Evolutionary conservation across 1,139 yeast genomes (phyloP).

Genomic region (Yamadazyma sp.): DNA sequence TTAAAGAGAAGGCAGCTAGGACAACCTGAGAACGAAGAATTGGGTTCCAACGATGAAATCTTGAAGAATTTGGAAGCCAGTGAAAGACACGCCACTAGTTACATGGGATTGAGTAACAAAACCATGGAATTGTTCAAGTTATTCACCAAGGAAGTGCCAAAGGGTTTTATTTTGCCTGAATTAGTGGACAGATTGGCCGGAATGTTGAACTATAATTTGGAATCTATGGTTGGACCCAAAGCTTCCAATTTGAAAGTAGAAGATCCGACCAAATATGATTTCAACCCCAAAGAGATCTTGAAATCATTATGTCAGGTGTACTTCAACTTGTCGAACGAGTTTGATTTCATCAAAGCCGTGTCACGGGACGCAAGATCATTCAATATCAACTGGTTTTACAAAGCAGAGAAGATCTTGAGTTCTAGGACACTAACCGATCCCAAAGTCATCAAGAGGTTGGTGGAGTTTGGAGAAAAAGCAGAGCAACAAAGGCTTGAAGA

Average conservation of each 20-base stretch:
- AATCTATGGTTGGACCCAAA: slow-evolving; percentile 90
- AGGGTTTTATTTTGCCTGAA: slow-evolving; percentile 83
- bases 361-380: slow-evolving; percentile 92
- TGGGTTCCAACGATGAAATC: slow-evolving; percentile 63
- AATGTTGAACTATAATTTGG: slow-evolving; percentile 90
- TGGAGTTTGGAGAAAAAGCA: slow-evolving; percentile 61
- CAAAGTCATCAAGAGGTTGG: slow-evolving; percentile 53
- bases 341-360: slow-evolving; percentile 72
- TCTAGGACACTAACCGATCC: slow-evolving; percentile 54
- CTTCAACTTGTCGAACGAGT: slow-evolving; percentile 64
- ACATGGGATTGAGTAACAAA: slow-evolving; percentile 80
- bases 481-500: slow-evolving; percentile 61
- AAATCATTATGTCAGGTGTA: slow-evolving; percentile 73
- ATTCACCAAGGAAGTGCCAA: slow-evolving; percentile 84
- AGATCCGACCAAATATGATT: slow-evolving; percentile 80
- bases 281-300: slow-evolving; percentile 75
- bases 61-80: slow-evolving; percentile 55
- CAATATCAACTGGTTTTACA: slow-evolving; percentile 58
- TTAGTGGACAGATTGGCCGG: slow-evolving; percentile 92
- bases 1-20: slow-evolving; percentile 43
- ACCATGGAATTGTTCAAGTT: slow-evolving; percentile 76
- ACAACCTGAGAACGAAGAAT: slow-evolving; percentile 34
- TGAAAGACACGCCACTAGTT: slow-evolving; percentile 78
- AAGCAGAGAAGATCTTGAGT: slow-evolving; percentile 67
- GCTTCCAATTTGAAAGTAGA: slow-evolving; percentile 85